Evolutionary conservation across 2,329 filamentous ascomycete genomes (phyloP), one percentile per base, ranked within the genome.

Genomic region (Exophiala calicioides): DNA sequence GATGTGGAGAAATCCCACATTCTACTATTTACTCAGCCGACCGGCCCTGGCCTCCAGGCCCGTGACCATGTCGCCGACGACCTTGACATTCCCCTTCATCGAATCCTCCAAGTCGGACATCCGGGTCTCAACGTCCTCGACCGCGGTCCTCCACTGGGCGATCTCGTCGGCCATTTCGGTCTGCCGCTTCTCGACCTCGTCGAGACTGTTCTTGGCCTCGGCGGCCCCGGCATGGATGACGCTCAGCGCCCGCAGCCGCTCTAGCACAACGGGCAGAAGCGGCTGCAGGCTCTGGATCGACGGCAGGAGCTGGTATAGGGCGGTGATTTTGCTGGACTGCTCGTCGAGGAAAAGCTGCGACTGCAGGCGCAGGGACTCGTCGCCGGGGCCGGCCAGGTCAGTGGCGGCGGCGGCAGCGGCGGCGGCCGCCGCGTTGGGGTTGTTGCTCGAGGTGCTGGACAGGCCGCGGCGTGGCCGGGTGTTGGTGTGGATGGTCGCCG

Each of bases 11-110:
- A n/a, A n/a, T n/a, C n/a, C n/a, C n/a, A n/a, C n/a, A n/a, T n/a
- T n/a, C n/a, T n/a, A n/a, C n/a, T n/a, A n/a, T n/a, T 38, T 13
- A 13, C 41, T 20, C 19, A 46, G 33, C 12, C 13, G 29, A 2
- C 18, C 47, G 2, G 96, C 77, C 67, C 87, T 85, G 60, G 75
- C 79, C 70, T 97, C 91, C 44, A 98, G 69, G 46, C 86, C 88
- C 66, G 86, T 88, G 3, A 97, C 88, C 89, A 90, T 96, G 30
- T 81, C 82, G 57, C 91, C 86, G 52, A 97, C 84, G n/a, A 86
- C 78, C 59, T 85, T 83, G 67, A 90, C 83, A 67, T 98, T 98
- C 39, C 77, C 80, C 56, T 80, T 80, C 73, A 94, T 85, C 3
- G 82, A 78, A 20, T 73, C 73, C 62, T 87, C 84, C 3, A 85